Conservation (phyloP, 805 yeast genomes). For the Cyberlindnera maritima region DNA sequence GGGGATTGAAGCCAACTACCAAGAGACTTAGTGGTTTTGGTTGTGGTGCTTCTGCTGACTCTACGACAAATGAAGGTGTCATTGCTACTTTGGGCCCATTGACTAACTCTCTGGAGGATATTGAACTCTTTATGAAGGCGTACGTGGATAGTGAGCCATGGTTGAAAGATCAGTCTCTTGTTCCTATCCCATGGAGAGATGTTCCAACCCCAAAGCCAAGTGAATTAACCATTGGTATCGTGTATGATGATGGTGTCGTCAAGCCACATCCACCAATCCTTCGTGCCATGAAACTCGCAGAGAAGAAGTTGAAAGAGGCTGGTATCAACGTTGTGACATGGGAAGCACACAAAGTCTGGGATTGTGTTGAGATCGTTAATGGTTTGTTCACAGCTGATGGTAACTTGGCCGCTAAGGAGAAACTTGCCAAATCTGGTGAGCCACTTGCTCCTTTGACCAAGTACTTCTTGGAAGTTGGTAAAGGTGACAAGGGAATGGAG, state of each 20-base stretch:
- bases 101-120: constrained; percentile 58
- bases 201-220: constrained; percentile 34
- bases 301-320: constrained; percentile 51
- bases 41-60: constrained; percentile 14
- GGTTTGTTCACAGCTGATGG: constrained; percentile 66
- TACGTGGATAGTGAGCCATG: constrained; percentile 52
- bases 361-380: constrained; percentile 57
- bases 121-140: constrained; percentile 61
- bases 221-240: constrained; percentile 54
- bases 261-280: constrained; percentile 65
- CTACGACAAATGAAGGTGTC: constrained; percentile 46
- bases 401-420: constrained; percentile 49
- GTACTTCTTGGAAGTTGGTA: constrained; percentile 57
- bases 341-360: constrained; percentile 53
- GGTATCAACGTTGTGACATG: constrained; percentile 57
- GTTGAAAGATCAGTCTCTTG: constrained; percentile 30
- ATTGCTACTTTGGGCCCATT: constrained; percentile 70
- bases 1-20: constrained; percentile 59
- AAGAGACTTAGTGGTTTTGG: constrained; percentile 45
- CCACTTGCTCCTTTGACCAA: constrained; percentile 65
- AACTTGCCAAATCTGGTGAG: constrained; percentile 62
- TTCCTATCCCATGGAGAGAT: constrained; percentile 39
- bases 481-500: constrained; percentile 46
- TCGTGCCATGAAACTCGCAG: constrained; percentile 54
- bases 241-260: constrained; percentile 62